Base-by-base conservation (phyloP, 257 asterid genomes). In the Petunia axillaris region DNA sequence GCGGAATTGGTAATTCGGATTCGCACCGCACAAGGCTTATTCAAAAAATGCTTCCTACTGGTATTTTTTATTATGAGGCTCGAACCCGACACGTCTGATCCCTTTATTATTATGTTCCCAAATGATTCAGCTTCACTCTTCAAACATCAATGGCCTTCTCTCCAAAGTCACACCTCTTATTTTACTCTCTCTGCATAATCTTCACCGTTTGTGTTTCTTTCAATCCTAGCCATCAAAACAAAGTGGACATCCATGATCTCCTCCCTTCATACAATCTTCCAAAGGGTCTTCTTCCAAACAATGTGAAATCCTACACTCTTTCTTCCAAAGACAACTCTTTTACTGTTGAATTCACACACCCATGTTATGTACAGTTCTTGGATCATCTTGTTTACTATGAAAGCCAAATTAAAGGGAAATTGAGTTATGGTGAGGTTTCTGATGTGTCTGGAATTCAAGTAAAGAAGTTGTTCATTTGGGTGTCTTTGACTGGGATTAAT, bases 371-470 rank as follows among this genome's bases (percentile, higher is more conserved):
- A 60, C 80, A 80, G 37, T 91, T 92, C 90, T 43, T 75, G 10
- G 91, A 84, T 57, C 95, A 93, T 39, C 39, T 85, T 43, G 97
- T 90, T 54, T 90, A 85, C 73, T 94, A 88, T 55, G 94, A 91
- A 35, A 79, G 36, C 5, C 73, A 80, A 52, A 79, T 94, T 39
- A 85, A 76, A 13, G 98, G 98, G 52, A 92, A 93, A 70, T 50
- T 93, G 78, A 88, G 80, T 1, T 84, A 70, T 35, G 97, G 97
- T 8, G 79, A 79, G 63, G 97, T 94, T 1, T 89, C 82, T 1
- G 91, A 77, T 13, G 94, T 94, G 41, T 87, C 93, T 0, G 98
- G 98, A 15, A 91, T 94, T 50, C 95, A 87, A 82, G 97, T 95
- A 0, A 92, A 87, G 84, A 85, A 89, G 70, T 57, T 89, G 46